Conservation (phyloP, 495 filamentous ascomycete genomes). For the Hypomontagnella monticulosa region DNA sequence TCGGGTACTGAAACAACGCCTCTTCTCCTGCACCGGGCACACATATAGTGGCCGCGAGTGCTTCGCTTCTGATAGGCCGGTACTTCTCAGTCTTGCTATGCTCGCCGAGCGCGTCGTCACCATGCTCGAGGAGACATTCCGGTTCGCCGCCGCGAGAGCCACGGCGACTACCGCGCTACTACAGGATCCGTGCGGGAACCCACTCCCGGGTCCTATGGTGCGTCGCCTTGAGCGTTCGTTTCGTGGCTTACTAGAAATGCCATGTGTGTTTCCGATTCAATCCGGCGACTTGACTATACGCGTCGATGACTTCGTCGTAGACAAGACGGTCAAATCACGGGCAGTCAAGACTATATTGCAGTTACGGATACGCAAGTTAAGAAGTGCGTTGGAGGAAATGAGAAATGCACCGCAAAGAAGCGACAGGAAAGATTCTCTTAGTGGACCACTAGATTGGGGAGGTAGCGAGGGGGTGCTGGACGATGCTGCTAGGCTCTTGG, state of each 20-base stretch:
- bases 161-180: not conserved
- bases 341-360: slow-evolving; percentile 5
- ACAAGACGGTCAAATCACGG: slow-evolving; percentile 2
- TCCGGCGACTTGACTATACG: not conserved
- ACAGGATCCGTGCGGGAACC: not conserved
- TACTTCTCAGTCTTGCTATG: slow-evolving; percentile 5
- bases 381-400: not conserved
- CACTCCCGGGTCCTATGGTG: not conserved
- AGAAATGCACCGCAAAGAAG: not conserved
- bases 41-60: not conserved
- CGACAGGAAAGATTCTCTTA: not conserved
- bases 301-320: not conserved
- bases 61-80: slow-evolving; percentile 9
- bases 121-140: slow-evolving; percentile 21
- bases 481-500: not conserved
- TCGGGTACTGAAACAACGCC: not conserved
- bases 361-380: not conserved
- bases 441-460: slow-evolving; percentile 1
- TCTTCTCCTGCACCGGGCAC: slow-evolving; percentile 1
- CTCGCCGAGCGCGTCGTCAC: slow-evolving; percentile 9
- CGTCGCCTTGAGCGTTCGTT: slow-evolving; percentile 15
- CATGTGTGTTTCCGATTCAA: slow-evolving; percentile 5
- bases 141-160: slow-evolving; percentile 5
- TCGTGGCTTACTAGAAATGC: not conserved
- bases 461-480: not conserved